These are phyloP conservation scores for Halenospora varia DNA, from an alignment of 495 filamentous ascomycete genomes.

Conservation along the genomic window DNA sequence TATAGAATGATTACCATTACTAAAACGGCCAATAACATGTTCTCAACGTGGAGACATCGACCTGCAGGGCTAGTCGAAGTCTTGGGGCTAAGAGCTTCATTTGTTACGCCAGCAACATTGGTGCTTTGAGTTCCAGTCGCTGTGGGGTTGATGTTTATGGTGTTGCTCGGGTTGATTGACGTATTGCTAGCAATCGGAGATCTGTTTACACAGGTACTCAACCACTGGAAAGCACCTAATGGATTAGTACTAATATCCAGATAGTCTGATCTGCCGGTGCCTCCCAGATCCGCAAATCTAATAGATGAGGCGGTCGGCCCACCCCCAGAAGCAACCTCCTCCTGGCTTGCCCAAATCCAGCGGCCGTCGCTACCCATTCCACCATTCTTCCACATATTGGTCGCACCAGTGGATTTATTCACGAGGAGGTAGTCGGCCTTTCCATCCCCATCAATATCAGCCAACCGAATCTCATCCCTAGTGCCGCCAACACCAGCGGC, in stretches of 20 bases:
- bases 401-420: neutral
- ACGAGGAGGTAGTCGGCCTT: conserved; percentile 8
- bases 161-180: neutral
- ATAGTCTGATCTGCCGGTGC: conserved; percentile 6
- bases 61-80: neutral
- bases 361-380: neutral
- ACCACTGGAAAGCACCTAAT: neutral
- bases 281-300: conserved; percentile 6
- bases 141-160: neutral
- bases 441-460: conserved; percentile 13
- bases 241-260: neutral
- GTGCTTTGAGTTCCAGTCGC: neutral
- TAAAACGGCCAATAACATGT: neutral
- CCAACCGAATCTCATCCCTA: neutral
- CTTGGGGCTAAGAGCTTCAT: neutral
- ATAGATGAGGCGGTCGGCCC: neutral
- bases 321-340: conserved; percentile 8
- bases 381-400: neutral
- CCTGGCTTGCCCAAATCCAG: neutral
- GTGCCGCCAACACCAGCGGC: conserved; percentile 2
- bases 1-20: neutral
- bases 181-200: neutral
- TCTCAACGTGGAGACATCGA: neutral
- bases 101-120: neutral
- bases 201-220: neutral